phyloP scores from a whole-genome alignment of 2,329 filamentous ascomycete species.

The Fusarium xylarioides region DNA sequence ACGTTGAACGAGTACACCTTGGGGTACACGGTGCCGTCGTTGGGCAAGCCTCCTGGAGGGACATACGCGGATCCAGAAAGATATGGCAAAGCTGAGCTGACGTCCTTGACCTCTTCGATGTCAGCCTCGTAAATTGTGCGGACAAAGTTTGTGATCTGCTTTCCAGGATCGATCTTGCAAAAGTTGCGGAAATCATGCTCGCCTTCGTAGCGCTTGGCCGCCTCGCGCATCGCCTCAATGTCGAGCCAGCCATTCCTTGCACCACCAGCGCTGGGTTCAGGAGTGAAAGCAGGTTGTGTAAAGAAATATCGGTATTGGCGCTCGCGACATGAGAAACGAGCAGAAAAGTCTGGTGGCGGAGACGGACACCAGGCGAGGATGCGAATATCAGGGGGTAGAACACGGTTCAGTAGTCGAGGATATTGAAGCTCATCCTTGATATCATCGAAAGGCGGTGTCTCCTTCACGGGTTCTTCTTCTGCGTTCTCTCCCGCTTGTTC shows the following conservation, averaged over 20 bases:
- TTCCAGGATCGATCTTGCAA: conserved; percentile 90
- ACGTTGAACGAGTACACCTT: conserved; percentile 90
- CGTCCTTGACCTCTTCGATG: conserved; percentile 74
- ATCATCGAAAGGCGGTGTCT: conserved; percentile 63
- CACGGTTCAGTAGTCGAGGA: conserved; percentile 81
- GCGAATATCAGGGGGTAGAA: conserved; percentile 89
- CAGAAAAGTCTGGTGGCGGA: conserved; percentile 82
- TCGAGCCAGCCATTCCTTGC: conserved; percentile 81
- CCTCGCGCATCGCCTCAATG: conserved; percentile 84
- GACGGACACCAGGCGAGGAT: conserved; percentile 92
- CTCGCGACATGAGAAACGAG: conserved; percentile 91
- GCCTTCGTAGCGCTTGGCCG: conserved; percentile 82
- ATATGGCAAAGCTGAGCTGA: conserved; percentile 64
- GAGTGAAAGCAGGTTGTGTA: conserved; percentile 87
- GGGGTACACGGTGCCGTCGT: conserved; percentile 47
- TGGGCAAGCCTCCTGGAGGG: conserved; percentile 21
- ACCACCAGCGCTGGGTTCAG: conserved; percentile 54
- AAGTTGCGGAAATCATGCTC: conserved; percentile 96
- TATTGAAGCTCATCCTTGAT: conserved; percentile 86
- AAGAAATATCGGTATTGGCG: conserved; percentile 97
- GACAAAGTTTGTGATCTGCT: conserved; percentile 86
- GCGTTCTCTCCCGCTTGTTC: conserved; percentile 19
- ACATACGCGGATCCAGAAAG: conserved; percentile 55
- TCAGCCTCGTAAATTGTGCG: conserved; percentile 82
- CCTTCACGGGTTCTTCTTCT: conserved; percentile 27